Evolutionary conservation across 2,329 filamentous ascomycete species (phyloP), one percentile per base, ranked within the genome.

Genomic region (Tolypocladium ophioglossoides): DNA sequence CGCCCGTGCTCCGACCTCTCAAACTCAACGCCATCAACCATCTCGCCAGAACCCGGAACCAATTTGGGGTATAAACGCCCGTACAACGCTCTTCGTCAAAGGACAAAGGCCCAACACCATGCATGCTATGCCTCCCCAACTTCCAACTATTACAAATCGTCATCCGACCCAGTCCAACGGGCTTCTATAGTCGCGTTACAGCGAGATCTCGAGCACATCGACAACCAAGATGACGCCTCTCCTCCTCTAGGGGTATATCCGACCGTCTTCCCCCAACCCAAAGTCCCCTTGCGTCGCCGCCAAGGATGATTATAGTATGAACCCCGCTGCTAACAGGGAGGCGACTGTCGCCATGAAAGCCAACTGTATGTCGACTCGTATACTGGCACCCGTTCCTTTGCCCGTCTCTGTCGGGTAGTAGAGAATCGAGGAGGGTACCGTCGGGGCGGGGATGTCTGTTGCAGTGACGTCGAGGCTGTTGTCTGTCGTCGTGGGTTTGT

Each of bases 401-500:
- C 30, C 52, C 4, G 58, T 57, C 5, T 54, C 49, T n/a, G 41
- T 54, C 6, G 56, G 41, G 39, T 52, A 50, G 34, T 51, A 55
- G 11, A 58, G 35, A 30, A 51, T 52, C 24, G 57, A 57, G 2
- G 59, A 57, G 24, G 59, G 22, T 5, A 49, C 52, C 18, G 55
- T 57, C 11, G 58, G 59, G 24, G 49, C 53, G 18, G 50, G 35
- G 20, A 57, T 52, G 34, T 51, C 56, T 2, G 61, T 62, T 12
- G 57, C 63, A 10, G 61, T 64, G 3, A 64, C 53, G 20, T 61
- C 62, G 47, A 63, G 57, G 16, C 59, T 52, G 35, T 69, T 61
- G 7, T 63, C 63, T 4, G 68, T 66, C 35, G 64, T 56, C 14
- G 67, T 61, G 24, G 72, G 72, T 12, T 66, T 59, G 3, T 69